These are phyloP conservation scores for Solanum bukasovii DNA, from an alignment of 257 asterid species.

Conservation along the genomic window DNA sequence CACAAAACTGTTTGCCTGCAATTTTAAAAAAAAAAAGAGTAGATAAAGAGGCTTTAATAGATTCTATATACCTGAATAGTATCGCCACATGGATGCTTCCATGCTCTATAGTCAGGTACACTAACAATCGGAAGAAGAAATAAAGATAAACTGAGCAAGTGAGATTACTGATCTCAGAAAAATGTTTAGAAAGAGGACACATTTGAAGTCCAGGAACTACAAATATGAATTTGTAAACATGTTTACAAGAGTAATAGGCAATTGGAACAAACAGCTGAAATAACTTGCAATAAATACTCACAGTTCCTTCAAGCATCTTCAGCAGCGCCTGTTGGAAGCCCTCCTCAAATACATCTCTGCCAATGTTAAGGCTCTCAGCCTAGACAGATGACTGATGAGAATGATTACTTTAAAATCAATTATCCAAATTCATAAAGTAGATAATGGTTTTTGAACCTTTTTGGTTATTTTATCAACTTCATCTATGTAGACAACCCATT, in stretches of 20 bases:
- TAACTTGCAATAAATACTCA: constrained; percentile 24
- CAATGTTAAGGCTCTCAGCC: constrained; percentile 59
- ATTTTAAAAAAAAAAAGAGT: not conserved
- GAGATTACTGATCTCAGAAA: not conserved
- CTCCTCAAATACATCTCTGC: constrained; percentile 88
- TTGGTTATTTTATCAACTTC: constrained; percentile 94
- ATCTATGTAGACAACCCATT: constrained; percentile 81
- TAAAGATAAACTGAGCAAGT: not conserved
- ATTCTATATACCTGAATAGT: constrained; percentile 49
- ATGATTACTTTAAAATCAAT: not conserved
- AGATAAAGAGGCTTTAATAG: not conserved
- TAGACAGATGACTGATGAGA: constrained; percentile 26
- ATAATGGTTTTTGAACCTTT: constrained; percentile 39
- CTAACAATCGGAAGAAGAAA: constrained; percentile 35
- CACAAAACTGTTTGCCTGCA: not conserved
- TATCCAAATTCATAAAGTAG: not conserved
- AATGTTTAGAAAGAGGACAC: not conserved
- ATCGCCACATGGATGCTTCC: constrained; percentile 28
- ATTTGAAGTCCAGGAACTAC: not conserved
- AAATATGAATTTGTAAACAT: not conserved
- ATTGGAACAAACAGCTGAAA: too few relatives aligned
- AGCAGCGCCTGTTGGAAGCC: constrained; percentile 91
- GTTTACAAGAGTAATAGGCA: not conserved
- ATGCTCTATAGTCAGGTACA: constrained; percentile 69
- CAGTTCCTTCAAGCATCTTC: constrained; percentile 96